phyloP scores from a whole-genome alignment of 2,329 filamentous ascomycete genomes.

The Drechslera avenae region DNA sequence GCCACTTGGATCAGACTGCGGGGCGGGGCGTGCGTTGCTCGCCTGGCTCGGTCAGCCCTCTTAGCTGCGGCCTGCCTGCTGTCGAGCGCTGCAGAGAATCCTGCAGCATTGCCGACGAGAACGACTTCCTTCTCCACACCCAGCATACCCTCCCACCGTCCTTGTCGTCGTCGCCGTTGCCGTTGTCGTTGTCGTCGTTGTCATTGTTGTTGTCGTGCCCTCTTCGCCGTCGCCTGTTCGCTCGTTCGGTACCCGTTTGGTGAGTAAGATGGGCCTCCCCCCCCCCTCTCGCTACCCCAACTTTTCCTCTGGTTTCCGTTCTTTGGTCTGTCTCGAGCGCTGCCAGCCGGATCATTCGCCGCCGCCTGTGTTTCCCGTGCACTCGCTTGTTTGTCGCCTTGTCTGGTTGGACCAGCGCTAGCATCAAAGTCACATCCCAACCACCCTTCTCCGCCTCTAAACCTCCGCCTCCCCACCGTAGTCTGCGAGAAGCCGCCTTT shows the following conservation, averaged over 20 bases:
- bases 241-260: slow-evolving; percentile 26
- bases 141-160: slow-evolving; percentile 20
- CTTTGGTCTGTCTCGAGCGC: slow-evolving; percentile 6
- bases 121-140: slow-evolving; percentile 37
- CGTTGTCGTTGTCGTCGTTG: no score
- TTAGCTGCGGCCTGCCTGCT: slow-evolving; percentile 50
- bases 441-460: slow-evolving; percentile 47
- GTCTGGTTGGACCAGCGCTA: slow-evolving; percentile 47
- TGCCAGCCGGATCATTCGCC: slow-evolving; percentile 8
- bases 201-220: not conserved
- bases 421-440: slow-evolving; percentile 48
- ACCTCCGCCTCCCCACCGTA: slow-evolving; percentile 45
- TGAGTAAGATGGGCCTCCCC: slow-evolving; percentile 20
- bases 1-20: slow-evolving; percentile 34
- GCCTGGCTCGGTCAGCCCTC: slow-evolving; percentile 48
- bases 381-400: slow-evolving; percentile 45
- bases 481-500: slow-evolving; percentile 33
- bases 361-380: slow-evolving; percentile 41
- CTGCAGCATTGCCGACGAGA: slow-evolving; percentile 47
- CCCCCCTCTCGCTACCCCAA: not conserved
- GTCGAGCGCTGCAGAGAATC: slow-evolving; percentile 44
- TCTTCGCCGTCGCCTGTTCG: slow-evolving; percentile 21
- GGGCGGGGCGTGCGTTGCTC: slow-evolving; percentile 43
- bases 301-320: not conserved
- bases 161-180: not conserved